phyloP scores from a whole-genome alignment of 441 rosid genomes.

The Biscutella laevigata region DNA sequence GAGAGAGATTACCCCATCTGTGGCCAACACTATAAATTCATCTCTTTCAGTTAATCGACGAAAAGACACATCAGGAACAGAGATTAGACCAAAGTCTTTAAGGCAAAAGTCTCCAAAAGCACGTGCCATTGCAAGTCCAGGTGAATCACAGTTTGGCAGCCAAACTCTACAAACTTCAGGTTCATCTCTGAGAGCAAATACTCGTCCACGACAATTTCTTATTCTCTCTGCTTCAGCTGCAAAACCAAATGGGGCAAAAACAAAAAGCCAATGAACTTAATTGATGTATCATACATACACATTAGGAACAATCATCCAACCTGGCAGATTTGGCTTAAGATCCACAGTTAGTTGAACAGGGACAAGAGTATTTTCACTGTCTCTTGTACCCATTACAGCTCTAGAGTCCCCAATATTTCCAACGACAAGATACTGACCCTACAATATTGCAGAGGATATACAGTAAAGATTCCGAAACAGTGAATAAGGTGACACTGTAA shows the following conservation, averaged over 20 bases:
- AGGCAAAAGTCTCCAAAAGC: constrained; percentile 45
- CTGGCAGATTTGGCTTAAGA: constrained; percentile 39
- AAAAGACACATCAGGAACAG: constrained; percentile 34
- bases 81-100: constrained; percentile 38
- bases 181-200: constrained; percentile 33
- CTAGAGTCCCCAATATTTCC: constrained; percentile 33
- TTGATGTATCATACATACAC: neutral
- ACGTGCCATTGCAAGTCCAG: constrained; percentile 43
- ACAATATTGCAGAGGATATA: neutral
- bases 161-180: constrained; percentile 37
- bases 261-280: neutral
- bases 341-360: constrained; percentile 38
- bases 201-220: constrained; percentile 30
- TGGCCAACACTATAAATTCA: constrained; percentile 31
- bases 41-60: constrained; percentile 25
- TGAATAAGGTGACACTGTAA: neutral
- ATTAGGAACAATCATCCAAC: constrained; percentile 13
- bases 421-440: constrained; percentile 32
- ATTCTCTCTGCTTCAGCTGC: constrained; percentile 39
- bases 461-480: neutral
- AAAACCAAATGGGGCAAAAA: neutral
- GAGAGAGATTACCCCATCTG: constrained; percentile 33
- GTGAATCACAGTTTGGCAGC: constrained; percentile 37
- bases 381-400: constrained; percentile 36
- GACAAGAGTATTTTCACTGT: constrained; percentile 24